Evolutionary conservation across 192 early-diverging fungal species (phyloP).

Genomic region (Anaeromyces robustus): DNA sequence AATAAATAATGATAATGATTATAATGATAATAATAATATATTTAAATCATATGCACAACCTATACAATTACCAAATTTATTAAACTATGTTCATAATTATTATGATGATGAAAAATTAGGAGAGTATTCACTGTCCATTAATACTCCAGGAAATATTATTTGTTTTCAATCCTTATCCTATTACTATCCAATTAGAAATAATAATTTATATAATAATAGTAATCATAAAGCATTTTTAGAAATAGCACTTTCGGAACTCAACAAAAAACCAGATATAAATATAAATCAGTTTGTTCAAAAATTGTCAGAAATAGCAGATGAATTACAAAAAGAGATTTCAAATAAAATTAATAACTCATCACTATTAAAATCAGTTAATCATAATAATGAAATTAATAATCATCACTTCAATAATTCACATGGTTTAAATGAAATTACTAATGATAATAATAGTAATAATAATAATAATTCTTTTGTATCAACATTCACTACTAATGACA

Average conservation of each 20-base stretch:
- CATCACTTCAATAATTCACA: too few relatives aligned
- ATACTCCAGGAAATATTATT: neutral
- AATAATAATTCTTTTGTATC: too few relatives aligned
- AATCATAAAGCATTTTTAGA: neutral
- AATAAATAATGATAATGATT: neutral
- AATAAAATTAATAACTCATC: too few relatives aligned
- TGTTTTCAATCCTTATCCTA: neutral
- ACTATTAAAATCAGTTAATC: too few relatives aligned
- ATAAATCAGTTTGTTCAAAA: neutral
- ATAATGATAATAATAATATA: neutral
- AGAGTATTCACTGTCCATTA: neutral
- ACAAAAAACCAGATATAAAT: neutral
- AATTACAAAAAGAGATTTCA: too few relatives aligned
- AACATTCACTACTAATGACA: too few relatives aligned
- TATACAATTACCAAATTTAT: neutral
- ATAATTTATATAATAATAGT: neutral
- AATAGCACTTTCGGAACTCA: neutral
- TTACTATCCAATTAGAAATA: neutral
- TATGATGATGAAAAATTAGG: neutral
- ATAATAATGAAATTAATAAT: too few relatives aligned
- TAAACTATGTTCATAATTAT: neutral
- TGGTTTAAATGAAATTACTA: too few relatives aligned
- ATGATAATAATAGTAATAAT: too few relatives aligned
- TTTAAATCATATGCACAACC: too few relatives aligned
- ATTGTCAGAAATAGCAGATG: neutral